A percentile compares a stretch with the other conserved stretches of the same genome.
phyloP scores from a whole-genome alignment of 805 yeast species.

The Blastobotrys chiropterorum region DNA sequence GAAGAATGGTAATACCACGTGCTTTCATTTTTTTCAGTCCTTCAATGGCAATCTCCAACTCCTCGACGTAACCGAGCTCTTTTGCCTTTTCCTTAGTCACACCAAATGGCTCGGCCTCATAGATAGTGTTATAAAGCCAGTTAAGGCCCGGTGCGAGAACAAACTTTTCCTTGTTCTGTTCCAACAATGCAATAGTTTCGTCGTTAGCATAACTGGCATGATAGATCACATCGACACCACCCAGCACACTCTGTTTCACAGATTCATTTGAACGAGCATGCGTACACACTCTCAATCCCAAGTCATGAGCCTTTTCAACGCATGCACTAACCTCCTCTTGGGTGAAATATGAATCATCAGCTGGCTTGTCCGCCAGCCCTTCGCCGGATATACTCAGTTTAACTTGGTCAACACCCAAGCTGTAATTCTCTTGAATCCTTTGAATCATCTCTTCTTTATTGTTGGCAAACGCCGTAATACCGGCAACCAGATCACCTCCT shows the following conservation, averaged over 20 bases:
- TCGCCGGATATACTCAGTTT: neutral
- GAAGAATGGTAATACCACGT: neutral
- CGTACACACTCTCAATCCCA: neutral
- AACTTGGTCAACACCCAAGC: neutral
- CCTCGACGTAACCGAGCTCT: neutral
- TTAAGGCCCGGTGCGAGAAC: neutral
- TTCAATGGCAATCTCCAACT: neutral
- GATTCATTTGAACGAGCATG: neutral
- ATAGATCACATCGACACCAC: neutral
- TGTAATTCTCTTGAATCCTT: neutral
- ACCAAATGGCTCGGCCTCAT: neutral
- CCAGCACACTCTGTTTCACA: neutral
- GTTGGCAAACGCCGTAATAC: neutral
- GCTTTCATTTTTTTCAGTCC: neutral
- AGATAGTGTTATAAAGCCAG: neutral
- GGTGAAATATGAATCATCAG: neutral
- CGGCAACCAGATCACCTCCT: neutral
- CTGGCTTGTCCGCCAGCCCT: neutral
- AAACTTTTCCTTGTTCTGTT: neutral
- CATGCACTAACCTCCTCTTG: neutral
- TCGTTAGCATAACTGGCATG: neutral
- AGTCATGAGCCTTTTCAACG: neutral
- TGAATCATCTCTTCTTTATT: neutral
- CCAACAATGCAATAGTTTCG: neutral
- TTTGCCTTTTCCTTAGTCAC: neutral